Percentiles rank a stretch among this genome's conserved stretches.
Evolutionary conservation across 441 rosid species (phyloP).

Genomic region (Pelargonium myrrhifolium): DNA sequence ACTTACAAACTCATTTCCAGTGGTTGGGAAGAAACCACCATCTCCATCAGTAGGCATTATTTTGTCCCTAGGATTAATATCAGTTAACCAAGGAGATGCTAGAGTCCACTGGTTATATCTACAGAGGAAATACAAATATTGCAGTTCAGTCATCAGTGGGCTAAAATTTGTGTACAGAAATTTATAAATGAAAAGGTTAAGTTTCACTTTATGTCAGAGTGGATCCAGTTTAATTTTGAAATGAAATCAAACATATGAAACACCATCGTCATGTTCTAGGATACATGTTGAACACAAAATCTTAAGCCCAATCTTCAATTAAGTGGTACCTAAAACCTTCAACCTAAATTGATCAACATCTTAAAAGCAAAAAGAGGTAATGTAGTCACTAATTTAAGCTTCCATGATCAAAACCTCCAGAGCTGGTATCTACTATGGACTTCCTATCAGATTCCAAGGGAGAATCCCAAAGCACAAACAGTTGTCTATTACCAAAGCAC

Average conservation of each 20-base stretch:
- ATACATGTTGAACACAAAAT: not conserved
- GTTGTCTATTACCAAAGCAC: too few relatives aligned
- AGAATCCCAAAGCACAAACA: too few relatives aligned
- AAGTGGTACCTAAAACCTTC: not conserved
- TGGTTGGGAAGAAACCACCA: constrained; percentile 79
- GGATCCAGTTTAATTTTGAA: not conserved
- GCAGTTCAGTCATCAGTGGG: constrained; percentile 1
- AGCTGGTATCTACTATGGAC: too few relatives aligned
- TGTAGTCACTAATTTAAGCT: not conserved
- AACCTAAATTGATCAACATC: not conserved
- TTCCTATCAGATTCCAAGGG: too few relatives aligned
- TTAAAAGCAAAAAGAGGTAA: not conserved
- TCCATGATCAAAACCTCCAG: too few relatives aligned
- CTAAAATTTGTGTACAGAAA: constrained; percentile 3
- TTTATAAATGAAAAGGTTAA: not conserved
- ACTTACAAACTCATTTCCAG: constrained; percentile 85
- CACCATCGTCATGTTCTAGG: not conserved
- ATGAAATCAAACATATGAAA: not conserved
- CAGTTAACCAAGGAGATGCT: constrained; percentile 84
- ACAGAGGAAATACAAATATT: constrained; percentile 21
- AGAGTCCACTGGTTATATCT: constrained; percentile 67
- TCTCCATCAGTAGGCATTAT: constrained; percentile 79
- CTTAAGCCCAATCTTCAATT: not conserved
- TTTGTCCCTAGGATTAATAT: constrained; percentile 71
- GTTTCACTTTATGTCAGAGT: not conserved